phyloP scores from a whole-genome alignment of 495 filamentous ascomycete genomes.

The Aspergillus indologenus region DNA sequence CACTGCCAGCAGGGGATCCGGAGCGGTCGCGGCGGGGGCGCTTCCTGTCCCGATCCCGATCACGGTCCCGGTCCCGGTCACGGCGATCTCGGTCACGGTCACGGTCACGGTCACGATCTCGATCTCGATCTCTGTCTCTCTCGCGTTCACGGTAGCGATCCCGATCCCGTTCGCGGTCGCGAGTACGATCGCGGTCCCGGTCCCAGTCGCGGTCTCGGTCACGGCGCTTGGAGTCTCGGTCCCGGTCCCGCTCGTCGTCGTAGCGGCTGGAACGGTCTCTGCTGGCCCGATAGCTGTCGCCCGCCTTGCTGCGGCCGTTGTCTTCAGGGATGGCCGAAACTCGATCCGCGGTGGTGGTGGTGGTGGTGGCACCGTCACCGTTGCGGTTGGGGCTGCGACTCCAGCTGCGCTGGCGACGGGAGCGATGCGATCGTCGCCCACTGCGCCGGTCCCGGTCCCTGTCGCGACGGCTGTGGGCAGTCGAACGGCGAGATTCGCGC shows the following conservation, averaged over 20 bases:
- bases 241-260: constrained; percentile 34
- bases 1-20: constrained; percentile 35
- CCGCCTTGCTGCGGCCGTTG: constrained; percentile 19
- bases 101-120: constrained; percentile 43
- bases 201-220: constrained; percentile 32
- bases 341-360: constrained; percentile 22
- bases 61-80: constrained; percentile 45
- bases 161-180: constrained; percentile 31
- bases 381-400: constrained; percentile 30
- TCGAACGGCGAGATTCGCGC: constrained; percentile 47
- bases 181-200: constrained; percentile 26
- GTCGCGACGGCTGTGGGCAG: constrained; percentile 44
- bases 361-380: constrained; percentile 23
- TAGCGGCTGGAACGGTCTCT: constrained; percentile 43
- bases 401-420: constrained; percentile 46
- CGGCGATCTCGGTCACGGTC: constrained; percentile 46
- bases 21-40: constrained; percentile 52
- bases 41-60: constrained; percentile 52
- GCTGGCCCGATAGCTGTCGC: constrained; percentile 29
- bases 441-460: constrained; percentile 40
- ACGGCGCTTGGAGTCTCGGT: constrained; percentile 32
- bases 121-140: constrained; percentile 43
- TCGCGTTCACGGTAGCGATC: constrained; percentile 43
- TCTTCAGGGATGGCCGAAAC: constrained; percentile 22
- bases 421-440: constrained; percentile 43